Evolutionary conservation across 1,139 yeast species (phyloP).

Genomic region (Petasospora fabianii): DNA sequence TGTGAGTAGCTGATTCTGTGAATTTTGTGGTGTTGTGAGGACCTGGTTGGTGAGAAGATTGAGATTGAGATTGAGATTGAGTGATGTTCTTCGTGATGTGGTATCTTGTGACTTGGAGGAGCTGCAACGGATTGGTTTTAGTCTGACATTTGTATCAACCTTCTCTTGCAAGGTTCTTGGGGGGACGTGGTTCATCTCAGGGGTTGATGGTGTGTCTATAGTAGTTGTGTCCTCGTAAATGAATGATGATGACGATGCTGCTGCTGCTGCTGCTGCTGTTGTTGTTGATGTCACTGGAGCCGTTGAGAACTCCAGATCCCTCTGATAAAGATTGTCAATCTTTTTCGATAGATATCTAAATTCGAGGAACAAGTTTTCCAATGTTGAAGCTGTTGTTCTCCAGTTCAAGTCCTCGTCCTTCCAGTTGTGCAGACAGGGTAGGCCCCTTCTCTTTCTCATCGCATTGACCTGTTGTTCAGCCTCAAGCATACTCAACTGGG

Average conservation of each 20-base stretch:
- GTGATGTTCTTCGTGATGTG: conserved; percentile 13
- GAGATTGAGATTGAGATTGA: conserved; percentile 15
- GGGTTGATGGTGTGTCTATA: not conserved
- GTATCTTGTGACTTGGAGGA: conserved; percentile 12
- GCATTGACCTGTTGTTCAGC: conserved; percentile 24
- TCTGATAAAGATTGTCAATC: conserved; percentile 9
- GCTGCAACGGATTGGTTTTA: conserved; percentile 23
- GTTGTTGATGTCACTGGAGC: too few relatives aligned
- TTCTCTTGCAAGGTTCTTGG: conserved; percentile 2
- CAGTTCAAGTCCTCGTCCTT: conserved; percentile 33
- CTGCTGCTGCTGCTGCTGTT: too few relatives aligned
- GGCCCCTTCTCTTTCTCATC: conserved; percentile 23
- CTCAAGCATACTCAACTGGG: conserved; percentile 35
- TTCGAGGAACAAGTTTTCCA: conserved; percentile 48
- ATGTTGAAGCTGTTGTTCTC: conserved; percentile 44
- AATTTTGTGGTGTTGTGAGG: conserved; percentile 3
- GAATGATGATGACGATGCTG: not conserved
- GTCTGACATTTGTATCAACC: conserved; percentile 4
- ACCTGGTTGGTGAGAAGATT: conserved; percentile 10
- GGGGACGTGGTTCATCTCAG: not conserved
- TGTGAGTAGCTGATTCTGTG: conserved; percentile 12
- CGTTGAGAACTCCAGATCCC: conserved; percentile 2
- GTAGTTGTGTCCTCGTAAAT: conserved; percentile 1
- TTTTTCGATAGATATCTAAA: conserved; percentile 36
- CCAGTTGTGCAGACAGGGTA: conserved; percentile 21